Evolutionary conservation across 208 protist genomes (phyloP).

Genomic region (Sergeia podlipaevii): DNA sequence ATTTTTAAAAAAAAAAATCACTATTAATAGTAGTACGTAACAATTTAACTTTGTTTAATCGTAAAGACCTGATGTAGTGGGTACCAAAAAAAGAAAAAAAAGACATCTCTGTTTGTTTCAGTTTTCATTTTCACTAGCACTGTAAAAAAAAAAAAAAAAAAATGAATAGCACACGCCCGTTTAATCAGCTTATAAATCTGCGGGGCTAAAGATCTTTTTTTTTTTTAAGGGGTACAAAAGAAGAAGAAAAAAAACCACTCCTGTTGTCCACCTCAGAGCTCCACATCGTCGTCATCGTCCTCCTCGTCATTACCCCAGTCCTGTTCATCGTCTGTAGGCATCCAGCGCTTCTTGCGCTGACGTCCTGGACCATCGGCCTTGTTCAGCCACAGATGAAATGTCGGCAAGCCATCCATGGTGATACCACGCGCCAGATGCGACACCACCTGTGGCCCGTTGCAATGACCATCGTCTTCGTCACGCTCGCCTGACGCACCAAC

Average conservation of each 20-base stretch:
- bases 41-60: too few species aligned
- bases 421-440: slow-evolving; percentile 28
- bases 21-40: too few species aligned
- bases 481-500: background rate
- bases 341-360: slow-evolving; percentile 33
- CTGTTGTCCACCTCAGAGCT: too few species aligned
- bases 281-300: slow-evolving; percentile 9
- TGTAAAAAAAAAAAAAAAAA: too few species aligned
- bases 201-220: background rate
- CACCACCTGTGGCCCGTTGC: slow-evolving; percentile 48
- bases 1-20: too few species aligned
- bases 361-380: slow-evolving; percentile 15
- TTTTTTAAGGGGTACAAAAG: too few species aligned
- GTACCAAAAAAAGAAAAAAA: too few species aligned
- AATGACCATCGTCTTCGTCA: slow-evolving; percentile 13
- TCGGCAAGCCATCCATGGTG: slow-evolving; percentile 78
- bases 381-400: slow-evolving; percentile 77
- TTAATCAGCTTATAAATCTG: background rate
- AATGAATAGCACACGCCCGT: background rate
- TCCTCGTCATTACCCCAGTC: background rate
- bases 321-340: slow-evolving; percentile 1
- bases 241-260: too few species aligned
- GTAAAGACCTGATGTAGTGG: too few species aligned
- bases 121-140: too few species aligned
- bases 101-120: too few species aligned